Conservation (phyloP, 2,329 filamentous ascomycete genomes). For the Raffaelea arxii region DNA sequence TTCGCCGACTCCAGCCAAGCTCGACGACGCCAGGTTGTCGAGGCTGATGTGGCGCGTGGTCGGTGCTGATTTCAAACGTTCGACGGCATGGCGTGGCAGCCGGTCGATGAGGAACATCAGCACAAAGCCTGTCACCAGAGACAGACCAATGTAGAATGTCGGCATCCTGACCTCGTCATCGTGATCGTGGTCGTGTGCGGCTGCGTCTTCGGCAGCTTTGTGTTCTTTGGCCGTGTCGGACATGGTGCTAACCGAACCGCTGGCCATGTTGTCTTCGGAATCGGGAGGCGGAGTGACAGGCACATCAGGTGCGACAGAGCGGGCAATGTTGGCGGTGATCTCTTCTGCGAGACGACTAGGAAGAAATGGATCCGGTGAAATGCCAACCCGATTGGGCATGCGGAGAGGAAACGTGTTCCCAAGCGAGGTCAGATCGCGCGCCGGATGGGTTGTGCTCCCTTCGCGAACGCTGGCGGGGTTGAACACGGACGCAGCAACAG, state of each 20-base stretch:
- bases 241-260: too few species aligned
- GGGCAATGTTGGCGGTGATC: too few species aligned
- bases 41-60: constrained; percentile 79
- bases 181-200: constrained; percentile 27
- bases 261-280: background rate
- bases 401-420: too few species aligned
- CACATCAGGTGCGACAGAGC: background rate
- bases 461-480: background rate
- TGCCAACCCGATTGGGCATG: too few species aligned
- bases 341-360: too few species aligned
- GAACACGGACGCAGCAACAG: constrained; percentile 55
- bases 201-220: background rate
- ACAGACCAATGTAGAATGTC: constrained; percentile 73
- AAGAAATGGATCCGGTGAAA: too few species aligned
- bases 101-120: constrained; percentile 96
- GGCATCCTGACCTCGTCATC: constrained; percentile 32
- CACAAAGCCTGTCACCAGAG: constrained; percentile 79
- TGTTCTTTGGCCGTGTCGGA: background rate
- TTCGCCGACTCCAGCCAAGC: constrained; percentile 9
- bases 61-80: constrained; percentile 53
- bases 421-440: background rate
- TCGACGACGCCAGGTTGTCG: constrained; percentile 54
- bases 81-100: constrained; percentile 61
- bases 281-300: background rate
- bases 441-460: background rate